A percentile compares a stretch with the other conserved stretches of the same genome.
Conservation (phyloP, 208 protist species). For the Acanthamoeba lenticulata region DNA sequence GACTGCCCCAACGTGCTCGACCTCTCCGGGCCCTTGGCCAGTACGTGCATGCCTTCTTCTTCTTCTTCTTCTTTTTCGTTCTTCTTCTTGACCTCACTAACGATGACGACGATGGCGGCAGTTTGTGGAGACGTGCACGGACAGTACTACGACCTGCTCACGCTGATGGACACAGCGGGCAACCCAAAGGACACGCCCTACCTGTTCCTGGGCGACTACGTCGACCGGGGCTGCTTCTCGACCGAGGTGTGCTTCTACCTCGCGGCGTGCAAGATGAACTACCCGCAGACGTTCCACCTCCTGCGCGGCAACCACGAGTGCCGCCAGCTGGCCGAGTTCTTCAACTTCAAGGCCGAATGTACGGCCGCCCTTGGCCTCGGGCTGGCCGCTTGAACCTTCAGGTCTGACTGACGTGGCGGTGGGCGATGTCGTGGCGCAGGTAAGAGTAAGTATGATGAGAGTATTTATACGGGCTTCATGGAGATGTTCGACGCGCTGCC, state of each 20-base stretch:
- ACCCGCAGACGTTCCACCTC: conserved; percentile 91
- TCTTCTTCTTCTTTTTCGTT: not conserved
- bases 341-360: conserved; percentile 95
- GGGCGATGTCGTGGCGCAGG: conserved; percentile 68
- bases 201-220: conserved; percentile 96
- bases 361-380: conserved; percentile 80
- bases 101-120: not conserved
- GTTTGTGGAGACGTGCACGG: conserved; percentile 95
- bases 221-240: conserved; percentile 83
- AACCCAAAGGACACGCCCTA: conserved; percentile 90
- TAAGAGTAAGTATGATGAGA: conserved; percentile 89
- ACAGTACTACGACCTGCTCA: conserved; percentile 95
- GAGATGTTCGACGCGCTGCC: conserved; percentile 94
- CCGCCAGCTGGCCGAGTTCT: conserved; percentile 94
- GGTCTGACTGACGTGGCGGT: not conserved
- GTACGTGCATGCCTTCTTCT: not conserved
- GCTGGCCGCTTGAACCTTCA: not conserved
- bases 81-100: not conserved
- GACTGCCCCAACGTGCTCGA: not conserved
- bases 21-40: not conserved
- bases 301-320: conserved; percentile 97
- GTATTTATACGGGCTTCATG: conserved; percentile 93
- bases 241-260: conserved; percentile 85
- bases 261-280: conserved; percentile 92
- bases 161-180: conserved; percentile 92